These are phyloP conservation scores for Halenospora varia DNA, from an alignment of 495 filamentous ascomycete species.

Conservation along the genomic window DNA sequence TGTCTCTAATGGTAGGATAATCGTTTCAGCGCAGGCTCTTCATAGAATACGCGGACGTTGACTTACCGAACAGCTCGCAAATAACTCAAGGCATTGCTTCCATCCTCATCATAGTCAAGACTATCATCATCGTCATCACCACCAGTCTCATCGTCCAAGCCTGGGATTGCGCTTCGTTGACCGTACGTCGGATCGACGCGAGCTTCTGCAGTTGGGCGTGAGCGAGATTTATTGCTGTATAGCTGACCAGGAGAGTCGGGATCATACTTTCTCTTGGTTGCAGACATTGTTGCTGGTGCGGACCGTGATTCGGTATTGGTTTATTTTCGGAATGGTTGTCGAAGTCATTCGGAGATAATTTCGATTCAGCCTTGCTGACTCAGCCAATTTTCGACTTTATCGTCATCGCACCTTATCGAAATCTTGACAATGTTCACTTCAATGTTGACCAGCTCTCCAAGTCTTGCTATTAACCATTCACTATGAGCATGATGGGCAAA, in stretches of 20 bases:
- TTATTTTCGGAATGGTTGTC: no score
- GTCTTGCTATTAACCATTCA: neutral
- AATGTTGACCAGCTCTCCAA: no score
- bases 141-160: slow-evolving; percentile 50
- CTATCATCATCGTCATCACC: slow-evolving; percentile 50
- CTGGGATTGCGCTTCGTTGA: slow-evolving; percentile 73
- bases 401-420: no score
- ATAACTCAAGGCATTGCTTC: slow-evolving; percentile 70
- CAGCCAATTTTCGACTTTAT: no score
- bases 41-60: slow-evolving; percentile 9
- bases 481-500: neutral
- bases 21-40: slow-evolving; percentile 28
- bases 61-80: slow-evolving; percentile 73
- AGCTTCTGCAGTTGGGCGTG: slow-evolving; percentile 14
- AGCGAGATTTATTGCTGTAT: slow-evolving; percentile 17
- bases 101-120: slow-evolving; percentile 52
- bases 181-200: slow-evolving; percentile 60
- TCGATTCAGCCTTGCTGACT: no score
- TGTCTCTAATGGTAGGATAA: slow-evolving; percentile 17
- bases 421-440: no score
- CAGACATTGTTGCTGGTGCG: slow-evolving; percentile 14
- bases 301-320: neutral
- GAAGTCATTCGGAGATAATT: no score
- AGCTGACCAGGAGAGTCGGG: neutral
- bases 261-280: slow-evolving; percentile 16